These are phyloP conservation scores for Pichia sporocuriosa DNA, from an alignment of 805 yeast species.

Conservation along the genomic window DNA sequence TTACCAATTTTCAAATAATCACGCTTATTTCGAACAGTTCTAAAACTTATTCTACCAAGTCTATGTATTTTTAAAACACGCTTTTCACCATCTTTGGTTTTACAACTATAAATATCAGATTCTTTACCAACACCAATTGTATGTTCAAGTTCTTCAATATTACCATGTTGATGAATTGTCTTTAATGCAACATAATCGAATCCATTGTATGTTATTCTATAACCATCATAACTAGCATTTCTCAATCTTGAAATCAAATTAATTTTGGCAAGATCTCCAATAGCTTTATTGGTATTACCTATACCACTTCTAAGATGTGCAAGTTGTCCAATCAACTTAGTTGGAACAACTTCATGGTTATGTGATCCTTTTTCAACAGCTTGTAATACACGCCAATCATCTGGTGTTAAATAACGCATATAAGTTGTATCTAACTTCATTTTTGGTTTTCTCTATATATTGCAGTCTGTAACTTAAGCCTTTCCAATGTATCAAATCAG, in stretches of 20 bases:
- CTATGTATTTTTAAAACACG: conserved; percentile 86
- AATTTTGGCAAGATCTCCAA: conserved; percentile 81
- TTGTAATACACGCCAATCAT: conserved; percentile 82
- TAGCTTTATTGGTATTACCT: conserved; percentile 70
- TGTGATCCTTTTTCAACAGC: conserved; percentile 89
- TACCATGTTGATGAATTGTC: conserved; percentile 67
- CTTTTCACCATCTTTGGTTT: conserved; percentile 54
- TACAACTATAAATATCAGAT: conserved; percentile 85
- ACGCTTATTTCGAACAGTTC: conserved; percentile 87
- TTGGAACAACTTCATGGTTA: conserved; percentile 94
- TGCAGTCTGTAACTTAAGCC: neutral
- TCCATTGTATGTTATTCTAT: conserved; percentile 80
- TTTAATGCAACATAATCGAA: conserved; percentile 88
- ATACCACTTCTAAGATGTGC: conserved; percentile 65
- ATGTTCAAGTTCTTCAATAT: conserved; percentile 72
- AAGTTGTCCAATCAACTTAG: conserved; percentile 69
- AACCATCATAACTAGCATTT: conserved; percentile 95
- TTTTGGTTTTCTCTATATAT: conserved; percentile 10
- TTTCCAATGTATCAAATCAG: no score
- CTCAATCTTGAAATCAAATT: conserved; percentile 70
- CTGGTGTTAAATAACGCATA: conserved; percentile 87
- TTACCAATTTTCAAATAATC: conserved; percentile 77
- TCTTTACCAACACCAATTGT: conserved; percentile 97
- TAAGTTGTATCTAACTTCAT: conserved; percentile 93
- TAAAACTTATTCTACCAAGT: conserved; percentile 88